These are phyloP conservation scores for Barnettozyma californica DNA, from an alignment of 805 yeast genomes.

Conservation along the genomic window DNA sequence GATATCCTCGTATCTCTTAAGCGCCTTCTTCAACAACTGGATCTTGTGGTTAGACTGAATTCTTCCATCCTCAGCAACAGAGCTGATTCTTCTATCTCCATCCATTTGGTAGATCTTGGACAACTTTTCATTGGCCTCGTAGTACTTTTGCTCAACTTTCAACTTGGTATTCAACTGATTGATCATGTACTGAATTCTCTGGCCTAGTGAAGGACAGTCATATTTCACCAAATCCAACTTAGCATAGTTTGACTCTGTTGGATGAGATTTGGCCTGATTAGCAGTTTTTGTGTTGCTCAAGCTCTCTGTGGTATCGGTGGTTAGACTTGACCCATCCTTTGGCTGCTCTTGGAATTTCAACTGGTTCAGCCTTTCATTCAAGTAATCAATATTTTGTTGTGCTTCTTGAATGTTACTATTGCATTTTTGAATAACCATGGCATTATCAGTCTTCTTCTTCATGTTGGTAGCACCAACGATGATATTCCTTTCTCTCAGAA, in stretches of 20 bases:
- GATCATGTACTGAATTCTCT: conserved; percentile 90
- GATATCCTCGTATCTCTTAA: conserved; percentile 86
- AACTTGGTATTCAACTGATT: conserved; percentile 91
- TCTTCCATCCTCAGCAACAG: conserved; percentile 85
- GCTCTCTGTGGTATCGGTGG: background rate
- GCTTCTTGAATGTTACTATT: conserved; percentile 89
- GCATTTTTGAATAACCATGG: conserved; percentile 83
- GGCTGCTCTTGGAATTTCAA: conserved; percentile 30
- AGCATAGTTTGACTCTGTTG: conserved; percentile 39
- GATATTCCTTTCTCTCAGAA: conserved; percentile 82
- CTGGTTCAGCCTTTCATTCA: conserved; percentile 70
- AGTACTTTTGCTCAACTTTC: conserved; percentile 90
- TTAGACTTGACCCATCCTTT: background rate
- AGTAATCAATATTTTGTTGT: conserved; percentile 82
- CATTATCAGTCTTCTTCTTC: conserved; percentile 72
- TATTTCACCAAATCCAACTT: conserved; percentile 80
- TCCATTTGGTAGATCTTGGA: conserved; percentile 81
- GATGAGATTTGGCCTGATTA: background rate
- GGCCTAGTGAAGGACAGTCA: conserved; percentile 93
- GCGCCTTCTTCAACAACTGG: conserved; percentile 72
- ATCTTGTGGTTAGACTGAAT: conserved; percentile 82
- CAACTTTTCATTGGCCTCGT: conserved; percentile 87
- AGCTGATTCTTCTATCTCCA: conserved; percentile 81
- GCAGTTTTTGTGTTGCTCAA: background rate
- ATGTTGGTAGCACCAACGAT: conserved; percentile 82